phyloP scores from a whole-genome alignment of 345 rosid species.

The Moringa oleifera region DNA sequence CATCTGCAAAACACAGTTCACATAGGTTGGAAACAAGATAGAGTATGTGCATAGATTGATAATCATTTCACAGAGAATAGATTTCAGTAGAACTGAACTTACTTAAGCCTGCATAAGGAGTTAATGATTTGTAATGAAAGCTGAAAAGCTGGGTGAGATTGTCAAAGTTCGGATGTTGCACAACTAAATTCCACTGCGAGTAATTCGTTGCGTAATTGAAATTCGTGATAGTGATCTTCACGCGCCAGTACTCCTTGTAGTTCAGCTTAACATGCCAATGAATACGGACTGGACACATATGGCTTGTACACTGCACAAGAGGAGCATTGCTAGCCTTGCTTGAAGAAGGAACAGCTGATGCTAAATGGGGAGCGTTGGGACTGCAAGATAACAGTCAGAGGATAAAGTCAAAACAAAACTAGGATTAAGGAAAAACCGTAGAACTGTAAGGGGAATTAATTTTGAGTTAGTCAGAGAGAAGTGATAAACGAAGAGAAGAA shows the following conservation, averaged over 20 bases:
- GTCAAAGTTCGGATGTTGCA: constrained; percentile 83
- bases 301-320: constrained; percentile 68
- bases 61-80: background rate
- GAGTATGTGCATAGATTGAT: background rate
- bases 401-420: constrained; percentile 2
- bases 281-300: constrained; percentile 79
- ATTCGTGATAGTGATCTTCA: constrained; percentile 79
- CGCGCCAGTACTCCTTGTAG: constrained; percentile 90
- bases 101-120: constrained; percentile 78
- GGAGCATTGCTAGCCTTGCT: constrained; percentile 39
- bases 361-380: constrained; percentile 49
- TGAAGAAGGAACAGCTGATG: constrained; percentile 54
- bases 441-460: no score
- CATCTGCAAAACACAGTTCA: constrained; percentile 46
- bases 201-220: constrained; percentile 77
- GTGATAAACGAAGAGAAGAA: background rate
- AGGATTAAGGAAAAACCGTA: background rate
- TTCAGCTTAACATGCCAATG: constrained; percentile 95
- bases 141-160: constrained; percentile 74
- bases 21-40: background rate
- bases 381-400: constrained; percentile 33
- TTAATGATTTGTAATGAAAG: constrained; percentile 62
- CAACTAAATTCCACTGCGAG: constrained; percentile 81
- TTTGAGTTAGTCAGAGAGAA: background rate
- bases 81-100: constrained; percentile 19